Percentiles rank a stretch among this genome's conserved stretches.
These are phyloP conservation scores for Artomyces pyxidatus DNA, from an alignment of 768 basidiomycete species.

Conservation along the genomic window DNA sequence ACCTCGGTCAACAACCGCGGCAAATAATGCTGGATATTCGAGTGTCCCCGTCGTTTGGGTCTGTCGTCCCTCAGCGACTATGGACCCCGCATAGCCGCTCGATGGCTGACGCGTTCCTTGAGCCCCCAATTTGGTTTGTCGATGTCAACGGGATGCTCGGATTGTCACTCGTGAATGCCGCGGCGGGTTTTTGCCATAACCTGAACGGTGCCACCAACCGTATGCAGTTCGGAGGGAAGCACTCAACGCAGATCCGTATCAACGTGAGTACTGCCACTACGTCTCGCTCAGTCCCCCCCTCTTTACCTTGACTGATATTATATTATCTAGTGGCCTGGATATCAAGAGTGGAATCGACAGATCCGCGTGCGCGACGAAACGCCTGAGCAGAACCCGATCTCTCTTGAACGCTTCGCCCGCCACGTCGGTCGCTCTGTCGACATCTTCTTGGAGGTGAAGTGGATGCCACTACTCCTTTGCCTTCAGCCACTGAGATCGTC, in stretches of 20 bases:
- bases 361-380: conserved; percentile 16
- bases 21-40: conserved; percentile 11
- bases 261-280: conserved; percentile 3
- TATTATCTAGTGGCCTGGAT: conserved; percentile 17
- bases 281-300: too few relatives aligned
- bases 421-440: conserved; percentile 15
- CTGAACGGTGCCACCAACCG: conserved; percentile 5
- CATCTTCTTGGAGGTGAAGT: conserved; percentile 10
- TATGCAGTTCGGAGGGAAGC: conserved; percentile 11
- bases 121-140: conserved; percentile 15
- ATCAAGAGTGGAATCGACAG: conserved; percentile 15
- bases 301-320: too few relatives aligned
- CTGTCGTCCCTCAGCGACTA: conserved; percentile 9
- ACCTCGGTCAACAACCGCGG: neutral
- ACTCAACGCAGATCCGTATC: conserved; percentile 14
- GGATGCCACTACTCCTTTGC: neutral
- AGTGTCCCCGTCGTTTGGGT: conserved; percentile 4
- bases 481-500: neutral
- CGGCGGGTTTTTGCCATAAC: conserved; percentile 7
- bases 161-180: conserved; percentile 11
- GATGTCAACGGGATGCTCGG: conserved; percentile 11
- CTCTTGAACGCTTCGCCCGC: conserved; percentile 10
- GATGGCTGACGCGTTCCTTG: conserved; percentile 10
- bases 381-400: conserved; percentile 11
- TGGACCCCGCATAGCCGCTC: conserved; percentile 14